Evolutionary conservation across 2,329 filamentous ascomycete genomes (phyloP), one percentile per base, ranked within the genome.

Genomic region (Colletotrichum gloeosporioides): DNA sequence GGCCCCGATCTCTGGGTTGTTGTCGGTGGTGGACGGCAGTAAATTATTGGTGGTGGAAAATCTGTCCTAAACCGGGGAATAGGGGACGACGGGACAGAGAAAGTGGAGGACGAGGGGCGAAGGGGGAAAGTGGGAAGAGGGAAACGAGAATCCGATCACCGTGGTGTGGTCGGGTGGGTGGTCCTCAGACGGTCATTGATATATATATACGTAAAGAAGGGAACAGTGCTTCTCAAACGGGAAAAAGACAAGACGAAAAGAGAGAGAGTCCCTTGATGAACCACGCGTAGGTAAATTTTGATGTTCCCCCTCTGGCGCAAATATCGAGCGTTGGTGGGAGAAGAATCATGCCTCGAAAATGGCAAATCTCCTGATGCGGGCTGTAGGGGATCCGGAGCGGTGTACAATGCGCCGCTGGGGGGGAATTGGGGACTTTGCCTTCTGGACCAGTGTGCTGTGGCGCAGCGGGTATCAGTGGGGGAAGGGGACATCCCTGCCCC

Each of bases 331-430:
- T 53, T 74, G 57, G 61, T 64, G 70, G 70, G 73, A 73, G 55
- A 68, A 39, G 59, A 57, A 77, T 77, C 76, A 77, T 49, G 76
- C 73, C 69, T 76, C 65, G 61, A 68, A 36, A 62, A 73, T 65
- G 69, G 69, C 69, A 77, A 77, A 77, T 77, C 76, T 76, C 69
- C 76, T 77, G 76, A 77, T 74, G 34, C 65, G 57, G 73, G 64
- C 65, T 64, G 61, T 73, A 63, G 61, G 59, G 67, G 67, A 27
- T 36, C 64, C 59, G 64, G 65, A 69, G 70, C 70, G 74, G 74
- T 74, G 65, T 73, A 76, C 29, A 69, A 59, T 31, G 39, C 49
- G 44, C 44, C 44, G 44, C 44, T 49, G 10, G 44, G 44, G 18
- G 36, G n/a, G 44, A 10, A 22, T 53, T 53, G 44, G 44, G 44